A percentile compares a stretch with the other conserved stretches of the same genome.
phyloP scores from a whole-genome alignment of 768 basidiomycete species.

The Myochromella boudieri region DNA sequence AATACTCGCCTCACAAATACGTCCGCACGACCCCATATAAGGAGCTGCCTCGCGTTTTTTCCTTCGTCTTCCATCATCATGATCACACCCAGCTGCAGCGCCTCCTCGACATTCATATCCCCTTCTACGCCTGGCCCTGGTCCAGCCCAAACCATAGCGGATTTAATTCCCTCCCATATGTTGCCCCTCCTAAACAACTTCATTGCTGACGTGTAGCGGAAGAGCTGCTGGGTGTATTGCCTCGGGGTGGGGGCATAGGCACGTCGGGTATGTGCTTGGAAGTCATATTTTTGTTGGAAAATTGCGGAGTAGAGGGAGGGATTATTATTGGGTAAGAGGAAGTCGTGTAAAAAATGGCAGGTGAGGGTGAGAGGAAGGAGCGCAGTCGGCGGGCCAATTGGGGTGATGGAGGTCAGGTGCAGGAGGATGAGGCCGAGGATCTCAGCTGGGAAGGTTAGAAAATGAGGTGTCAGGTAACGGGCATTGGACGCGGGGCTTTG shows the following conservation, averaged over 20 bases:
- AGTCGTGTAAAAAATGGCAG: slow-evolving; percentile 37
- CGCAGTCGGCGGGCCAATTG: slow-evolving; percentile 45
- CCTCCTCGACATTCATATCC: slow-evolving; percentile 8
- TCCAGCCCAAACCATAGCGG: background rate
- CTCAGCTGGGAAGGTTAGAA: slow-evolving; percentile 10
- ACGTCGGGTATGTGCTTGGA: slow-evolving; percentile 48
- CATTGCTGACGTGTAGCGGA: slow-evolving; percentile 37
- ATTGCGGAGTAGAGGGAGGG: slow-evolving; percentile 29
- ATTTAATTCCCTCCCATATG: background rate
- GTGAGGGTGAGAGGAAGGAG: slow-evolving; percentile 50
- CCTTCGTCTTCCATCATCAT: slow-evolving; percentile 59
- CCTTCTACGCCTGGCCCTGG: background rate
- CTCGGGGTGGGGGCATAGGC: slow-evolving; percentile 34
- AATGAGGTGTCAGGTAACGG: too few relatives aligned
- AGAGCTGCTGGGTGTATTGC: slow-evolving; percentile 36
- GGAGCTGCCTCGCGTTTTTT: slow-evolving; percentile 46
- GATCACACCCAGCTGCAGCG: slow-evolving; percentile 6
- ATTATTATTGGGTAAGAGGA: slow-evolving; percentile 35
- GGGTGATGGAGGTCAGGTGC: slow-evolving; percentile 38
- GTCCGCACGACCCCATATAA: slow-evolving; percentile 41
- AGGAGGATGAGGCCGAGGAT: slow-evolving; percentile 43
- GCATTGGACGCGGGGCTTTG: too few relatives aligned
- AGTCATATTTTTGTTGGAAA: slow-evolving; percentile 59
- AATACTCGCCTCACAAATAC: slow-evolving; percentile 40
- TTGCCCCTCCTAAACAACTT: slow-evolving; percentile 29